A percentile compares a stretch with the other conserved stretches of the same genome.
These are phyloP conservation scores for Cyclotella choctawhatcheeana DNA, from an alignment of 108 stramenopile genomes.

Conservation along the genomic window DNA sequence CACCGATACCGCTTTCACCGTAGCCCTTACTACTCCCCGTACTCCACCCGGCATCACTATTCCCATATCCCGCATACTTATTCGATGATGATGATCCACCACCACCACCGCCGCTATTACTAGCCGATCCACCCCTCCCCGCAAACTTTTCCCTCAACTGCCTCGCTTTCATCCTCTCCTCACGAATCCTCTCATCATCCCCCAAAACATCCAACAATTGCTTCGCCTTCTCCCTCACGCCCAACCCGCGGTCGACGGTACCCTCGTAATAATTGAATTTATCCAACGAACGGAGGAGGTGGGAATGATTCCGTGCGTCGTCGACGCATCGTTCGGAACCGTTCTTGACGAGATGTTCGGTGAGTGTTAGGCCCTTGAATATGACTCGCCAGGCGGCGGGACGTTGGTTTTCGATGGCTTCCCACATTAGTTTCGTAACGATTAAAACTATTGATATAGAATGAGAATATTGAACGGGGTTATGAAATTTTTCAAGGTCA, in stretches of 20 bases:
- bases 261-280: constrained; percentile 98
- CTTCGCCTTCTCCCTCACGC: constrained; percentile 94
- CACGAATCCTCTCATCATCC: constrained; percentile 93
- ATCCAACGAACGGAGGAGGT: constrained; percentile 71
- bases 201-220: constrained; percentile 88
- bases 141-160: constrained; percentile 86
- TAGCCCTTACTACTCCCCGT: constrained; percentile 26
- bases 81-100: too few species aligned
- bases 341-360: constrained; percentile 96
- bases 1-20: constrained; percentile 74
- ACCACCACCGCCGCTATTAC: constrained; percentile 39
- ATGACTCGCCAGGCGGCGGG: constrained; percentile 89
- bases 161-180: constrained; percentile 91
- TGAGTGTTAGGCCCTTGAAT: constrained; percentile 91
- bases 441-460: constrained; percentile 42
- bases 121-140: constrained; percentile 45
- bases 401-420: constrained; percentile 83
- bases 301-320: constrained; percentile 91
- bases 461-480: not conserved
- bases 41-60: constrained; percentile 59
- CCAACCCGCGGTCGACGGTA: constrained; percentile 85
- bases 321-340: constrained; percentile 96
- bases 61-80: constrained; percentile 76
- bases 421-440: constrained; percentile 84
- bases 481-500: too few species aligned